Evolutionary conservation across 768 basidiomycete genomes (phyloP).

Genomic region (Antrodiella citrinella): DNA sequence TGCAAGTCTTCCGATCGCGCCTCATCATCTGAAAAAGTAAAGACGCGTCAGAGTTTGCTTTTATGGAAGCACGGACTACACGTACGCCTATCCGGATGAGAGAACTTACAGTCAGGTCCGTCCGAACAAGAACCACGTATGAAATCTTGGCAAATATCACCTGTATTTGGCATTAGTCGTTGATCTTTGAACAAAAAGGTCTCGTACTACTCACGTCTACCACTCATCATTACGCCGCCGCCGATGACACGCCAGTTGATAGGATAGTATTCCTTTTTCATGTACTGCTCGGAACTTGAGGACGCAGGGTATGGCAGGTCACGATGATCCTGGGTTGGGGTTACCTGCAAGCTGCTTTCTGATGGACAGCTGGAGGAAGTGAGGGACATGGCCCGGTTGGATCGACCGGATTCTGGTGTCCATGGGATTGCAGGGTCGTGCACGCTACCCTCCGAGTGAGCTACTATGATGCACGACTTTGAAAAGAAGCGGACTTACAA

Average conservation of each 20-base stretch:
- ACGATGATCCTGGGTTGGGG: background rate
- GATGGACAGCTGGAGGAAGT: background rate
- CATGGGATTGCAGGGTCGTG: background rate
- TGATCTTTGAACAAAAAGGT: background rate
- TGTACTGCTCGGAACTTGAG: slow-evolving; percentile 24
- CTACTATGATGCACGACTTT: background rate
- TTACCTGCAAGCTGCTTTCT: background rate
- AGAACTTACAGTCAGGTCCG: slow-evolving; percentile 20
- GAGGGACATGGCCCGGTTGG: background rate
- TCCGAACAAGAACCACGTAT: slow-evolving; percentile 19
- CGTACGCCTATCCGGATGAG: slow-evolving; percentile 16
- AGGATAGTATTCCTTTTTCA: slow-evolving; percentile 45
- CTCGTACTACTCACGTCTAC: slow-evolving; percentile 15
- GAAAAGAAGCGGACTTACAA: slow-evolving; percentile 5
- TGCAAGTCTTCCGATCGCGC: background rate
- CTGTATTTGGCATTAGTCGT: slow-evolving; percentile 8
- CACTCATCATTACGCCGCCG: slow-evolving; percentile 66
- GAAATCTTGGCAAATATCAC: slow-evolving; percentile 19
- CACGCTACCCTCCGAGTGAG: background rate
- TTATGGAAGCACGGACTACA: background rate
- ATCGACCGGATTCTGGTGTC: slow-evolving; percentile 2
- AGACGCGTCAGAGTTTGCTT: no score
- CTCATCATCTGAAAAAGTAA: background rate
- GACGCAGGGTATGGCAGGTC: background rate
- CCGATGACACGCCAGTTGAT: slow-evolving; percentile 73